Evolutionary conservation across 1,284 basidiomycete species (phyloP).

Genomic region (Moesziomyces parantarcticus): DNA sequence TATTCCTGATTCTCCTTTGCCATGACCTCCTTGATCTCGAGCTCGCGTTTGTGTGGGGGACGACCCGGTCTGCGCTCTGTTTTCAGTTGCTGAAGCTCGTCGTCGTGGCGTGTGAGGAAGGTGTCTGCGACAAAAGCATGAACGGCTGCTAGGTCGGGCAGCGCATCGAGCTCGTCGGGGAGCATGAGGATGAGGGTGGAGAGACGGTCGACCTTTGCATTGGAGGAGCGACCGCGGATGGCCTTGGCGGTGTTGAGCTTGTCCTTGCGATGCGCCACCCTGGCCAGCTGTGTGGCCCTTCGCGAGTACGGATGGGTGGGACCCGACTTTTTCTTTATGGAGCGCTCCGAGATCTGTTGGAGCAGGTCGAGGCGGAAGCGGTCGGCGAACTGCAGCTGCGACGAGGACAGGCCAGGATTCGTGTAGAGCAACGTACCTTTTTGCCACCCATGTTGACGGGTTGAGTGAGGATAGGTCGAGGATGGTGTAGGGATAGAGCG

Average conservation of each 20-base stretch:
- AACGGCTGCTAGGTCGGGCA: slow-evolving; percentile 57
- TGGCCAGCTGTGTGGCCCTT: slow-evolving; percentile 58
- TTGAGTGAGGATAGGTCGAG: neutral
- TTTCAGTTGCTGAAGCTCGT: slow-evolving; percentile 51
- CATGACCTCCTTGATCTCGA: slow-evolving; percentile 53
- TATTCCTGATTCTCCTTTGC: slow-evolving; percentile 59
- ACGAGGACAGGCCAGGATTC: neutral
- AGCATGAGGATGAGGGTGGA: slow-evolving; percentile 62
- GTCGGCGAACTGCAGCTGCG: neutral
- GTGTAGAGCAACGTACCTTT: slow-evolving; percentile 47
- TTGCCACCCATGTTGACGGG: slow-evolving; percentile 54
- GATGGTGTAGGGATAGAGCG: slow-evolving; percentile 1
- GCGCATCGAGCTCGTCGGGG: slow-evolving; percentile 47
- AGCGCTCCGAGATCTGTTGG: slow-evolving; percentile 58
- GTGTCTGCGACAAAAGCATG: slow-evolving; percentile 56
- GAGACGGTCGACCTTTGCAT: slow-evolving; percentile 62
- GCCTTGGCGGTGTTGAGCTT: slow-evolving; percentile 51
- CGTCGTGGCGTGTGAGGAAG: slow-evolving; percentile 59
- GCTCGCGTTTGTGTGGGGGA: slow-evolving; percentile 53
- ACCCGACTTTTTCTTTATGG: slow-evolving; percentile 61
- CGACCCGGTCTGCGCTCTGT: slow-evolving; percentile 56
- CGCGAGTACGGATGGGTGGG: slow-evolving; percentile 65
- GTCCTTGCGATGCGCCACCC: slow-evolving; percentile 53
- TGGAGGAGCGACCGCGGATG: slow-evolving; percentile 33
- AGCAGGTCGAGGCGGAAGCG: too few species aligned